Base-by-base conservation (phyloP, 441 rosid genomes). In the Kokia cookei region DNA sequence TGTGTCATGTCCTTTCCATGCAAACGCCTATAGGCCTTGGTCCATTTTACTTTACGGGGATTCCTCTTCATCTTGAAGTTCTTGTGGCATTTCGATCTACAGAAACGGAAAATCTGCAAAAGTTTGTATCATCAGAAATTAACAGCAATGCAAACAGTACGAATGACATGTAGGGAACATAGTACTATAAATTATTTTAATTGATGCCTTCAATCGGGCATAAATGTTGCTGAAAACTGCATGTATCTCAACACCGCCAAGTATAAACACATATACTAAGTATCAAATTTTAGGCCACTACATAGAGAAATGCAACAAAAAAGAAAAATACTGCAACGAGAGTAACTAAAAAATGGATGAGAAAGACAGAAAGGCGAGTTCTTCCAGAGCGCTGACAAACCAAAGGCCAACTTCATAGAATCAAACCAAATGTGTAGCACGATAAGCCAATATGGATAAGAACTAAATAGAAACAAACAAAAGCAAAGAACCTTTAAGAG, bases 1-100 rank as follows among this genome's bases (percentile, higher is more conserved):
- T 88, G 89, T 48, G 99, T 91, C 99, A 95, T 93, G 80, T 95
- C 99, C 83, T 95, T 95, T 11, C 97, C 97, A 9, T 86, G 97
- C 73, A 89, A 71, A 2, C 90, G 85, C 83, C 99, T 86, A 53
- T 84, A 95, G 71, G 97, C 97, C 87, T 95, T 95, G 61, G 97
- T 91, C 98, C 98, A 95, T 80, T 92, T 91, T 2, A 93, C 95
- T 76, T 93, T 93, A 51, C 95, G 92, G 2, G 97, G 99, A 80
- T 93, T 95, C 75, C 98, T 93, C 90, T 95, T 95, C 99, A 95
- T 93, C 83, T 91, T 93, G 75, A 95, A 95, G 81, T 95, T 95
- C 81, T 93, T 93, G 83, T 95, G 98, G 82, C 98, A 95, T 75
- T 95, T 95, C 0, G 97, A 93, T 80, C 97, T 85, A 83, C 98